Percentiles rank a stretch among this genome's conserved stretches.
These are phyloP conservation scores for Tylopilus plumbeoviolaceoides DNA, from an alignment of 768 basidiomycete species.

Conservation along the genomic window DNA sequence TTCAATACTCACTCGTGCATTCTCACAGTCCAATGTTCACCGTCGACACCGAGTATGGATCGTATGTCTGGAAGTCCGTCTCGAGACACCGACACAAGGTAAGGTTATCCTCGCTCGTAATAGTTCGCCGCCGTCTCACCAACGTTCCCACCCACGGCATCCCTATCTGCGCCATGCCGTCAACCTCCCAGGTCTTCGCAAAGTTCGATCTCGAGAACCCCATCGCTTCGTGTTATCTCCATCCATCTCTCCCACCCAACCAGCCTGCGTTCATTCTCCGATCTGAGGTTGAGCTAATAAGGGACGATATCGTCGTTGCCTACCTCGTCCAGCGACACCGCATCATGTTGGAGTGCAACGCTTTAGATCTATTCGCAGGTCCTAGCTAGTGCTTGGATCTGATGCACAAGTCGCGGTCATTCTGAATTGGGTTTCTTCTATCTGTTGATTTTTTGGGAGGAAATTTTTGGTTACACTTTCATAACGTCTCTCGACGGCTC, in stretches of 20 bases:
- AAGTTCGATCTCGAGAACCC: constrained; percentile 21
- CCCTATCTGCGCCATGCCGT: neutral
- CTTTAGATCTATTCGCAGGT: constrained; percentile 26
- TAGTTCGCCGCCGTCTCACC: neutral
- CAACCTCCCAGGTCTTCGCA: constrained; percentile 18
- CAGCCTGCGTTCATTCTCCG: constrained; percentile 24
- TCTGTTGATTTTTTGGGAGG: neutral
- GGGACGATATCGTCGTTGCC: constrained; percentile 28
- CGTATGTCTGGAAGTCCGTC: constrained; percentile 24
- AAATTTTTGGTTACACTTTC: too few species aligned
- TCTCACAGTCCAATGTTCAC: constrained; percentile 16
- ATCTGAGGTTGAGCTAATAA: constrained; percentile 21
- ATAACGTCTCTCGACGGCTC: neutral
- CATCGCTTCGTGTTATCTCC: constrained; percentile 21
- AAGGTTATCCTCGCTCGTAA: neutral
- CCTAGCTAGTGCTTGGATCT: constrained; percentile 1
- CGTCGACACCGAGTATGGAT: constrained; percentile 21
- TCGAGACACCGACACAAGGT: constrained; percentile 25
- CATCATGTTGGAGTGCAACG: constrained; percentile 19
- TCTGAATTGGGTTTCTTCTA: neutral
- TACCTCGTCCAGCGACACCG: constrained; percentile 29
- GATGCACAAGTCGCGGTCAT: neutral
- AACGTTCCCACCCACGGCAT: neutral
- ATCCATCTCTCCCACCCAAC: neutral
- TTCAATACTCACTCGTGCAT: neutral